Evolutionary conservation across 1,284 basidiomycete species (phyloP), one percentile per base, ranked within the genome.

Genomic region (Cryptococcus floricola): DNA sequence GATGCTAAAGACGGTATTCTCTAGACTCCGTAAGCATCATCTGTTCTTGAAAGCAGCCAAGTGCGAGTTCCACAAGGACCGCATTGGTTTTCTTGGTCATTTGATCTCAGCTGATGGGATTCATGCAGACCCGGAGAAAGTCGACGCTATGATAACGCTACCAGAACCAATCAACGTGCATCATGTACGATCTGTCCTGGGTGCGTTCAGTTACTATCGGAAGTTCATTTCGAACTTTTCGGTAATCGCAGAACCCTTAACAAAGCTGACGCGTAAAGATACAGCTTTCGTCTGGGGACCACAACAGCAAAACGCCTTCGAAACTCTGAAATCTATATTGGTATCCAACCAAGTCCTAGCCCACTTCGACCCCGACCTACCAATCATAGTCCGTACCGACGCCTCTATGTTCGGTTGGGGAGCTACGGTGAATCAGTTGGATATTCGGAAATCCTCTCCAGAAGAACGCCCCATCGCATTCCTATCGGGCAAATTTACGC

Each of bases 161-260:
- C 77, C 28, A 4, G 28, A 4, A 4, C 28, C 28, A 31, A 31
- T 31, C 28, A 31, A 5, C 28, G 9, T 5, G 28, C 76, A 77
- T 7, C 50, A n/a, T n/a, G n/a, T 78, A 10, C 75, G 75, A 50
- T 61, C 57, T 4, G 78, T 77, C 65, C 63, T 78, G 9, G 75
- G 76, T 28, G 73, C 78, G 41, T 68, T 66, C 34, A 80, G 78
- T 54, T 81, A 78, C 62, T 79, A 74, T 53, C 62, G 74, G 2
- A 54, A 69, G 10, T 81, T 81, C 61, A 78, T 82, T 42, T 27
- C 64, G 14, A 54, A 66, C 39, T 80, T 71, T 53, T 70, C 76
- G 4, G 50, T 64, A 10, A 73, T 76, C 18, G 63, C 63, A 5
- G 39, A 58, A 14, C 77, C 77, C 2, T 60, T 80, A 1, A 60